These are phyloP conservation scores for Aspergillus brunneoviolaceus DNA, from an alignment of 2,329 filamentous ascomycete species.

Conservation along the genomic window DNA sequence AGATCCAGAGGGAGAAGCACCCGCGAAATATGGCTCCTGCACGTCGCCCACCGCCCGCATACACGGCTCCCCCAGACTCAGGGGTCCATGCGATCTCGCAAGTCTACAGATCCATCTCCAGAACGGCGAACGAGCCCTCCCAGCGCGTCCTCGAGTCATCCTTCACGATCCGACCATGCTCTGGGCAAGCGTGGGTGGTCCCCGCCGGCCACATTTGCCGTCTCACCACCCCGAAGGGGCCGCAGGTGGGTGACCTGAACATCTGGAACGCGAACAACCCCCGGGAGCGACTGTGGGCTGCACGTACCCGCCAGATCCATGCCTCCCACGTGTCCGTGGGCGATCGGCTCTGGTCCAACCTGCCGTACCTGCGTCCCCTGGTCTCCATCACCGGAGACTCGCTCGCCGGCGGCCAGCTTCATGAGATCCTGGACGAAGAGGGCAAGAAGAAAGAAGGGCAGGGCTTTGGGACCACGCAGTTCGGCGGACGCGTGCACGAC, in stretches of 20 bases:
- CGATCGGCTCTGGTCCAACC: conserved; percentile 73
- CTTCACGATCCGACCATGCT: conserved; percentile 70
- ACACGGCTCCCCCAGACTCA: conserved; percentile 38
- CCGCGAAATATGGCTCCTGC: conserved; percentile 25
- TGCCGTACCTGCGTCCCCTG: conserved; percentile 75
- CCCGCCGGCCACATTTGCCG: conserved; percentile 67
- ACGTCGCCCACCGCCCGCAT: conserved; percentile 40
- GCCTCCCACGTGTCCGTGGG: conserved; percentile 69
- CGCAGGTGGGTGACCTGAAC: conserved; percentile 82
- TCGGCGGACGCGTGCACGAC: conserved; percentile 72
- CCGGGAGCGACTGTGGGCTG: conserved; percentile 79
- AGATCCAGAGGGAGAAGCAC: not conserved
- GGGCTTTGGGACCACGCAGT: conserved; percentile 44
- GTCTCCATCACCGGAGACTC: conserved; percentile 69
- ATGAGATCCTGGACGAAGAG: conserved; percentile 37
- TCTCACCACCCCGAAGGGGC: conserved; percentile 72
- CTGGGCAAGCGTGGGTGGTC: conserved; percentile 70
- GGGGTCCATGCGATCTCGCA: conserved; percentile 36
- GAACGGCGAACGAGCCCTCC: conserved; percentile 30
- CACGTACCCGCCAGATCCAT: conserved; percentile 75
- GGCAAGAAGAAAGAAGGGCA: conserved; percentile 30
- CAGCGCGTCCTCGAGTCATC: conserved; percentile 38
- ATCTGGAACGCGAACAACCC: conserved; percentile 77
- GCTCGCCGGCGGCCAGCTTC: conserved; percentile 47
- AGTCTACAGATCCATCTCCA: conserved; percentile 39